phyloP scores from a whole-genome alignment of 257 asterid species.

The Lithospermum erythrorhizon region DNA sequence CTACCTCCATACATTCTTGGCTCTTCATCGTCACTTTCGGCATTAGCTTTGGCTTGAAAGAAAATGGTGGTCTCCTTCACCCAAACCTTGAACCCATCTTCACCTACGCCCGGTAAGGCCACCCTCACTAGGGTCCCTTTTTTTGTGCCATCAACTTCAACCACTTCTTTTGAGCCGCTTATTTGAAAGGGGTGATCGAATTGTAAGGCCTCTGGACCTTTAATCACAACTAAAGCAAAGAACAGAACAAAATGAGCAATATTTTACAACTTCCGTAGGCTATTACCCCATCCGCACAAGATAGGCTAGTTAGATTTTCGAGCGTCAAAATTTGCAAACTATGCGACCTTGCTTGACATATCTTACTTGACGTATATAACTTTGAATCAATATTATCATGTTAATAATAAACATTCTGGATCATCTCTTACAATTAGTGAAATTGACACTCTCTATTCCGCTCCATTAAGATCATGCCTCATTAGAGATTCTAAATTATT shows the following conservation, averaged over 20 bases:
- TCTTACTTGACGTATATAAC: no score
- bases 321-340: neutral
- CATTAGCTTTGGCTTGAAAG: constrained; percentile 16
- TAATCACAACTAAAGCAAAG: constrained; percentile 5
- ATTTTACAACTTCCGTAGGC: no score
- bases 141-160: constrained; percentile 13
- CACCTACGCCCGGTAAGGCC: constrained; percentile 18
- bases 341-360: no score
- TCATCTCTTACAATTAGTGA: no score
- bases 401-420: no score
- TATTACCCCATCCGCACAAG: neutral
- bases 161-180: constrained; percentile 17
- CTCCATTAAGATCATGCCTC: no score
- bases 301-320: neutral
- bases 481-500: no score
- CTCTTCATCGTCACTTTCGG: constrained; percentile 10
- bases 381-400: no score
- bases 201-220: constrained; percentile 15
- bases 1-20: constrained; percentile 20
- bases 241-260: neutral
- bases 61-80: constrained; percentile 15
- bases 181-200: constrained; percentile 29
- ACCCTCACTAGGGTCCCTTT: constrained; percentile 17
- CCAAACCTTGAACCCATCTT: constrained; percentile 21
- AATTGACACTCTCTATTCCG: no score